phyloP scores from a whole-genome alignment of 768 basidiomycete genomes.

The Mycena epipterygia region DNA sequence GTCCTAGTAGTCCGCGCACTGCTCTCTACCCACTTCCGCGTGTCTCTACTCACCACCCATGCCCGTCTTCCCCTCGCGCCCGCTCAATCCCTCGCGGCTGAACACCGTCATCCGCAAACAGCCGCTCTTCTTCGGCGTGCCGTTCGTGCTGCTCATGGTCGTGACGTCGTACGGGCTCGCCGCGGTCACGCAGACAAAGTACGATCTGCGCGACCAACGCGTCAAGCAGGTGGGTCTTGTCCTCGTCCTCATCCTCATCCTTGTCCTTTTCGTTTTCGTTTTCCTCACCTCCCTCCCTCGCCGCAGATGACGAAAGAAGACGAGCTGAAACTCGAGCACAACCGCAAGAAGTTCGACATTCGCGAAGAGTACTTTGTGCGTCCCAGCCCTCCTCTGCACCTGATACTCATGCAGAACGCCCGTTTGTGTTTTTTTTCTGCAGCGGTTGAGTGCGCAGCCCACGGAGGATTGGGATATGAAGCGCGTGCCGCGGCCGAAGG shows the following conservation, averaged over 20 bases:
- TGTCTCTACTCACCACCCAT: conserved; percentile 45
- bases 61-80: conserved; percentile 65
- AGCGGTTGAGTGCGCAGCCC: conserved; percentile 76
- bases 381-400: not conserved
- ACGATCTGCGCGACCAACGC: conserved; percentile 89
- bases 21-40: no score
- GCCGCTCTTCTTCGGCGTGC: conserved; percentile 85
- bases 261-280: not conserved
- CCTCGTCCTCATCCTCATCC: not conserved
- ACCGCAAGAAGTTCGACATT: conserved; percentile 89
- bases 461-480: conserved; percentile 90
- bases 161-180: conserved; percentile 88
- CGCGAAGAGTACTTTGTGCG: conserved; percentile 94
- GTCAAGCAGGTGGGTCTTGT: conserved; percentile 70
- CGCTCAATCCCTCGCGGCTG: conserved; percentile 56
- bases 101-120: conserved; percentile 65
- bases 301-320: conserved; percentile 80
- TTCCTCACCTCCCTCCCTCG: not conserved
- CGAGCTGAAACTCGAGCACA: conserved; percentile 77
- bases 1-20: no score
- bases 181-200: conserved; percentile 89
- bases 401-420: not conserved
- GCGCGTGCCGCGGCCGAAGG: conserved; percentile 85
- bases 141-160: conserved; percentile 90
- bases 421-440: not conserved